Conservation (phyloP, 768 basidiomycete genomes). For the Boletus bicolor region DNA sequence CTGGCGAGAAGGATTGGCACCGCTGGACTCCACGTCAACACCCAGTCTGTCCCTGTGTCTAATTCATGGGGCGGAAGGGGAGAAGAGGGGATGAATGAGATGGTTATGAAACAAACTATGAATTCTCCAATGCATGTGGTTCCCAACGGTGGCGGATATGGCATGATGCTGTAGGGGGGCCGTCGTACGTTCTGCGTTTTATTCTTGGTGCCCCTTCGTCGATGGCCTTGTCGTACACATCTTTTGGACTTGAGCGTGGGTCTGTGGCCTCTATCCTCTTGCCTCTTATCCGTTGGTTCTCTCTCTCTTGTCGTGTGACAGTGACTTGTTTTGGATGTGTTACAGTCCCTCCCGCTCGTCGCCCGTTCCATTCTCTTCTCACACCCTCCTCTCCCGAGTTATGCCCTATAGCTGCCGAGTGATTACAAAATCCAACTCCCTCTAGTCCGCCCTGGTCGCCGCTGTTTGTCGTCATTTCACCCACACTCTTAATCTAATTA, state of each 20-base stretch:
- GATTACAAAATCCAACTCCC: constrained; percentile 7
- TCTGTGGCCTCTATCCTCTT: constrained; percentile 10
- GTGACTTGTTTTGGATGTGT: constrained; percentile 16
- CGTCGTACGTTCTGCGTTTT: constrained; percentile 6
- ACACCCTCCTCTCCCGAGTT: constrained; percentile 2
- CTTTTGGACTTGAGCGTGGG: constrained; percentile 15
- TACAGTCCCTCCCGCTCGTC: constrained; percentile 2
- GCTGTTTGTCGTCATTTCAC: constrained; percentile 4
- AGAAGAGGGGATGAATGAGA: constrained; percentile 32
- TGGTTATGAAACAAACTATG: constrained; percentile 36
- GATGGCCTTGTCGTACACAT: constrained; percentile 8
- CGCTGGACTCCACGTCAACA: constrained; percentile 27
- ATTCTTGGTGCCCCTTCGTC: background rate
- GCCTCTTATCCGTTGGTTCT: constrained; percentile 12
- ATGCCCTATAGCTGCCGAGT: constrained; percentile 13
- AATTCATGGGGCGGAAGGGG: constrained; percentile 25
- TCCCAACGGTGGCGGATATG: constrained; percentile 37
- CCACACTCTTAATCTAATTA: constrained; percentile 12
- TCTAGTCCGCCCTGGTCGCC: background rate
- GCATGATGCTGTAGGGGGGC: constrained; percentile 35
- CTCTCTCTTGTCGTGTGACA: constrained; percentile 8
- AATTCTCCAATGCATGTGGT: constrained; percentile 38
- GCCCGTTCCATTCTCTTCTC: constrained; percentile 3
- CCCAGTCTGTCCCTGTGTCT: constrained; percentile 10
- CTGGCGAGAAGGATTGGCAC: constrained; percentile 23